These are phyloP conservation scores for Talaromyces nanjingensis DNA, from an alignment of 495 filamentous ascomycete genomes.

Conservation along the genomic window DNA sequence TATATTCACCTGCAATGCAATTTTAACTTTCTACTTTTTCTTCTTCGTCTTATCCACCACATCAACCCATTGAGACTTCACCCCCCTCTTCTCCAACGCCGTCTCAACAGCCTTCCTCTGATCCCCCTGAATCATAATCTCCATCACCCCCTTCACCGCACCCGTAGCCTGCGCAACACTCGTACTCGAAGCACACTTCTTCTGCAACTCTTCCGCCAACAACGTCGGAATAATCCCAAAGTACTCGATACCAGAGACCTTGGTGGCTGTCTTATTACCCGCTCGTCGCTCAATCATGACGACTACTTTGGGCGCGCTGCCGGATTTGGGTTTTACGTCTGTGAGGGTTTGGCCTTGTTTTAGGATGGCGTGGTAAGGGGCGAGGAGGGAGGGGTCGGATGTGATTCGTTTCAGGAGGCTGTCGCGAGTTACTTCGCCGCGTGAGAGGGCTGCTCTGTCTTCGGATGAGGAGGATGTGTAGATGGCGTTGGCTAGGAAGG, in stretches of 20 bases:
- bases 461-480: constrained; percentile 47
- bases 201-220: constrained; percentile 63
- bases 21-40: constrained; percentile 41
- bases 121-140: constrained; percentile 65
- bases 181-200: constrained; percentile 63
- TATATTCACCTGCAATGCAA: constrained; percentile 1
- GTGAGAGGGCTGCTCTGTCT: constrained; percentile 47
- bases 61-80: constrained; percentile 53
- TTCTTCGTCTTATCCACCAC: constrained; percentile 66
- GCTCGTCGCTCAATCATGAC: constrained; percentile 57
- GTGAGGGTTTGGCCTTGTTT: constrained; percentile 43
- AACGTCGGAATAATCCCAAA: constrained; percentile 55
- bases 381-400: constrained; percentile 41
- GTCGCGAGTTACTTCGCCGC: constrained; percentile 56
- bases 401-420: constrained; percentile 54
- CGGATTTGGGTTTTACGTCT: constrained; percentile 56
- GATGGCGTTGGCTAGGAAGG: constrained; percentile 54
- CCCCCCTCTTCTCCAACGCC: constrained; percentile 54
- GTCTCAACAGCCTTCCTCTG: constrained; percentile 54
- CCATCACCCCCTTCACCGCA: constrained; percentile 58
- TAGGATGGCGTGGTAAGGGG: constrained; percentile 47
- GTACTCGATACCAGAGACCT: constrained; percentile 53
- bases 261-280: constrained; percentile 65
- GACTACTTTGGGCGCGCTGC: constrained; percentile 50
- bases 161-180: constrained; percentile 57